phyloP scores from a whole-genome alignment of 768 basidiomycete species.

The Trametes punicea region DNA sequence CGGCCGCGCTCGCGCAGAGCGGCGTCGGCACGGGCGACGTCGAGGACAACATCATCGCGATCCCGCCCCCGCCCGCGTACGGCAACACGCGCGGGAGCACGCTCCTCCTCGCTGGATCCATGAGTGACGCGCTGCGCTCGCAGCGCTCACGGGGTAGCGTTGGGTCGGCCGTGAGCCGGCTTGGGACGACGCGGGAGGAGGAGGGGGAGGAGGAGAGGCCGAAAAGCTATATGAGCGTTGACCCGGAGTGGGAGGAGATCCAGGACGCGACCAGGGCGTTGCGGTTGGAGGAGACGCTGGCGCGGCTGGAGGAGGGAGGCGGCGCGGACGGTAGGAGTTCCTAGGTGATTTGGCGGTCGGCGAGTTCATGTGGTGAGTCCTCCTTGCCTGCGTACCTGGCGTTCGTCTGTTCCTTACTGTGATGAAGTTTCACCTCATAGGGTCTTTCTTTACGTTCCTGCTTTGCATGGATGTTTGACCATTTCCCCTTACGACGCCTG shows the following conservation, averaged over 20 bases:
- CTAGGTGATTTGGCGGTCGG: not conserved
- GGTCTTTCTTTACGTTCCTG: no score
- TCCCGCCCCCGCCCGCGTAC: constrained; percentile 72
- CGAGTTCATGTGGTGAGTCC: not conserved
- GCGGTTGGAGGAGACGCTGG: constrained; percentile 54
- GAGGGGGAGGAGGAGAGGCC: constrained; percentile 38
- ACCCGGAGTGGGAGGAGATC: constrained; percentile 56
- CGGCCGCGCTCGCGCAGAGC: constrained; percentile 63
- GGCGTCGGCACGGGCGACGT: constrained; percentile 73
- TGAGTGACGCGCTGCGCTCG: constrained; percentile 46
- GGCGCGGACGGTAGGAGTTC: constrained; percentile 7
- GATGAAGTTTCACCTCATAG: no score
- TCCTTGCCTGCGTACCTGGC: no score
- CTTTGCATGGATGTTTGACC: no score
- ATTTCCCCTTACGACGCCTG: no score
- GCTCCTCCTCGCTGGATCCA: constrained; percentile 52
- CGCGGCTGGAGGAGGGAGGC: constrained; percentile 33
- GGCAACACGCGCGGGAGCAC: constrained; percentile 71
- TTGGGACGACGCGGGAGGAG: not conserved
- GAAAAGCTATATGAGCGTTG: constrained; percentile 52
- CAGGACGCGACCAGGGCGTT: constrained; percentile 51
- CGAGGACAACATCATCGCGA: constrained; percentile 66
- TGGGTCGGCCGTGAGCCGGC: constrained; percentile 24
- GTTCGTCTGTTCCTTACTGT: no score
- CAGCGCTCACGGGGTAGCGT: constrained; percentile 32